Evolutionary conservation across 495 filamentous ascomycete species (phyloP), one percentile per base, ranked within the genome.

Genomic region (Aspergillus ostianus): DNA sequence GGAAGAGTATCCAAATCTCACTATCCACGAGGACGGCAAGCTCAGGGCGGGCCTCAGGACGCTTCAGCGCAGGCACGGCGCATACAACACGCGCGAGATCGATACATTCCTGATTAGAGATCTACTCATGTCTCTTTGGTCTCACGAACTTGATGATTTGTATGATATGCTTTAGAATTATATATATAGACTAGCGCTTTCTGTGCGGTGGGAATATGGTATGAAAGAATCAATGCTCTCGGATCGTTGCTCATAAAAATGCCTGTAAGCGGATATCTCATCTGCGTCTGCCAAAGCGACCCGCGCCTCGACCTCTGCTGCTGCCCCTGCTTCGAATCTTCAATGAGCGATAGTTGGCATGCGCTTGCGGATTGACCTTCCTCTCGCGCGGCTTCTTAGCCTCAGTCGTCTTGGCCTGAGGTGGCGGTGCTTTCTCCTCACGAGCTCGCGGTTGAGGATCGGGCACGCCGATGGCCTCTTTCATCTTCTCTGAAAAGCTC

Each of bases 281-380:
- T 56, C 70, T 82, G 36, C 36, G 72, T 58, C 74, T 70, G 29
- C 81, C 68, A 65, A 81, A 83, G 45, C 77, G 80, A 18, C 80
- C 70, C 6, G 62, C 70, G 15, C 67, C 67, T 56, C 75, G 70
- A 18, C 73, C 79, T 52, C 77, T 77, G 15, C 72, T 77, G 15
- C 72, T 67, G 15, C 72, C 67, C 57, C 71, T 74, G 65, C 88
- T 90, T 66, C 79, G 82, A 63, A 96, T 84, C 76, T 95, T 96
- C 62, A 97, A 70, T 47, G 85, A 82, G 59, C 89, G 84, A 70
- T 91, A 97, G 66, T 97, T 97, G 21, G 89, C 84, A 74, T 93
- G 86, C 3, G 92, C 89, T 51, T 86, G 73, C 6, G 87, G 86
- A 56, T 85, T 89, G 51, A 92, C 77, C 74, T 90, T 96, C 60